Conservation (phyloP, 192 early-diverging fungal genomes). For the Kickxella alabastrina region DNA sequence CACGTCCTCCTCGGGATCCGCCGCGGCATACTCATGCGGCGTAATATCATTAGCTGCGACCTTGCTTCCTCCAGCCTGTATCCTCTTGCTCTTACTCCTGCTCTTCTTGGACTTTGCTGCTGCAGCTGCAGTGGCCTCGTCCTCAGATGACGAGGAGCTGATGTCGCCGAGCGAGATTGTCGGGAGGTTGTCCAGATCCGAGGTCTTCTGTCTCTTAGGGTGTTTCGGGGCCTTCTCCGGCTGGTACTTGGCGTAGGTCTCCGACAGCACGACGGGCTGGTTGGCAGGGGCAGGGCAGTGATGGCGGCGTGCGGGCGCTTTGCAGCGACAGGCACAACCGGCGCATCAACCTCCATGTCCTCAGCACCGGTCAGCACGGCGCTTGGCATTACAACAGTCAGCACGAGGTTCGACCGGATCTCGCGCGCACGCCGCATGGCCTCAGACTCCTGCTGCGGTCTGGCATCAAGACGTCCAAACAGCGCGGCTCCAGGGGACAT, state of each 20-base stretch:
- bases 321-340: neutral
- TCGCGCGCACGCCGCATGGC: conserved; percentile 14
- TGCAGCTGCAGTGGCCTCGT: too few species aligned
- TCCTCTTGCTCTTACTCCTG: too few species aligned
- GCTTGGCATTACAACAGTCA: conserved; percentile 21
- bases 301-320: conserved; percentile 1
- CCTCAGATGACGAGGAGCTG: neutral
- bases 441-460: neutral
- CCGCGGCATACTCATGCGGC: conserved; percentile 17
- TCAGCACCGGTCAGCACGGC: conserved; percentile 4
- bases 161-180: conserved; percentile 18
- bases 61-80: neutral
- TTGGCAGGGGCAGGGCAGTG: too few species aligned
- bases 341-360: neutral
- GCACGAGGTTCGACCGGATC: conserved; percentile 27
- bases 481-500: conserved; percentile 16
- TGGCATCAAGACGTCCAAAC: too few species aligned
- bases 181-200: conserved; percentile 6
- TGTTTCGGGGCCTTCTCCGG: neutral
- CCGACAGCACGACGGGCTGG: conserved; percentile 28
- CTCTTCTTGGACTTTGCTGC: too few species aligned
- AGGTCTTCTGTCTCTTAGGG: neutral
- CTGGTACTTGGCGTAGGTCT: conserved; percentile 14
- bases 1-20: conserved; percentile 8
- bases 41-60: conserved; percentile 8